These are phyloP conservation scores for Wallacemonas rigidus DNA, from an alignment of 208 protist species.

Conservation along the genomic window DNA sequence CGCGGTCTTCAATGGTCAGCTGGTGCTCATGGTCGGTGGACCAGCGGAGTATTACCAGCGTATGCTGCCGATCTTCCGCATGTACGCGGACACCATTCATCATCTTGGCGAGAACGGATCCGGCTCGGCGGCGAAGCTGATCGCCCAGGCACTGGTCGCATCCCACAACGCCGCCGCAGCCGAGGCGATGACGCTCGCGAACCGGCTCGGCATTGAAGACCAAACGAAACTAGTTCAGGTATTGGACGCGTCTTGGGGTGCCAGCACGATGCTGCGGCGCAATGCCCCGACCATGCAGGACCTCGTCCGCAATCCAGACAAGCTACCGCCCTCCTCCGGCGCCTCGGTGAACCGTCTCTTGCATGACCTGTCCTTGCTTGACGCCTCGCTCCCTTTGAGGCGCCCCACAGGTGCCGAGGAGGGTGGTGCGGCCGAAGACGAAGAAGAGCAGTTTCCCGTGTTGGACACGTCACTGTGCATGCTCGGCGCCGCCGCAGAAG, in stretches of 20 bases:
- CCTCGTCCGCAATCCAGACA: slow-evolving; percentile 77
- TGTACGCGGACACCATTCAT: slow-evolving; percentile 85
- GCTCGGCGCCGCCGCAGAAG: slow-evolving; percentile 63
- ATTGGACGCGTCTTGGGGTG: slow-evolving; percentile 82
- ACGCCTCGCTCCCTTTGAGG: slow-evolving; percentile 51
- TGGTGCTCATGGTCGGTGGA: slow-evolving; percentile 87
- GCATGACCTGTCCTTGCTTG: slow-evolving; percentile 68
- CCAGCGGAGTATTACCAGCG: slow-evolving; percentile 69
- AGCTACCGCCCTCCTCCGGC: slow-evolving; percentile 53
- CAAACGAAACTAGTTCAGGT: slow-evolving; percentile 71
- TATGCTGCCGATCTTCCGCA: slow-evolving; percentile 75
- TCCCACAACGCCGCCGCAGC: slow-evolving; percentile 86
- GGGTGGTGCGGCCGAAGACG: slow-evolving; percentile 18
- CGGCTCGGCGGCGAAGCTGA: slow-evolving; percentile 78
- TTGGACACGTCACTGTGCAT: slow-evolving; percentile 77
- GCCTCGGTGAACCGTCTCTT: slow-evolving; percentile 63
- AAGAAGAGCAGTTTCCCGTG: slow-evolving; percentile 75
- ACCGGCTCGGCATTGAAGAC: slow-evolving; percentile 78
- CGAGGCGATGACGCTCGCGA: slow-evolving; percentile 85
- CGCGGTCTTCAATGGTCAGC: slow-evolving; percentile 77
- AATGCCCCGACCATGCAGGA: slow-evolving; percentile 85
- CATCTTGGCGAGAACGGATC: slow-evolving; percentile 82
- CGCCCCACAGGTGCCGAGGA: too few species aligned
- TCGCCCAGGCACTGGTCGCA: slow-evolving; percentile 81
- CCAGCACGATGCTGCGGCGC: slow-evolving; percentile 87